Base-by-base conservation (phyloP, 1,284 basidiomycete genomes). In the Peniophora sp. region DNA sequence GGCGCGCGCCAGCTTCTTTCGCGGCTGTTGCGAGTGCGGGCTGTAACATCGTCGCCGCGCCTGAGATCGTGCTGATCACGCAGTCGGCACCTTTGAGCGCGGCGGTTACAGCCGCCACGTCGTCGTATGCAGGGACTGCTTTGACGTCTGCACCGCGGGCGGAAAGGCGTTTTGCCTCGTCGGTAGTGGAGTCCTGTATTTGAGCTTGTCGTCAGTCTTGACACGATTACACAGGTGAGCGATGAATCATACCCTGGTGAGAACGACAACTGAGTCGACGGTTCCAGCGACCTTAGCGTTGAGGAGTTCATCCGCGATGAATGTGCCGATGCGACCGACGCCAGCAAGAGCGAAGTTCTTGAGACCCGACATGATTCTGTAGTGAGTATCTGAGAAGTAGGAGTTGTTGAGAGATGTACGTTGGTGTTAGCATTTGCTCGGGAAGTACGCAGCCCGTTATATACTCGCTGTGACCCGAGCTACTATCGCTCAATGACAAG, bases 301-400 rank as follows among this genome's bases (percentile, higher is more conserved):
- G 37, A 63, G 48, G 3, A 63, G 47, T 24, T 59, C 60, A 15
- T 60, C 54, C 47, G 54, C 52, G 36, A 63, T 56, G 47, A 57
- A 58, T 14, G 41, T 34, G 10, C 61, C 62, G 41, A 62, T 43
- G n/a, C 55, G 54, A 17, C 62, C 62, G 2, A 55, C 58, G 14
- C 62, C 62, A 0, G 55, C 57, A 20, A 62, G 45, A 34, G 61
- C 57, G 43, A 63, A 62, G 10, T n/a, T 57, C 43, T 51, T 60
- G 56, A 53, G 61, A 34, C 55, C 50, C 27, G 60, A 61, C 60
- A 62, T 62, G 35, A 41, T n/a, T 41, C 20, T 41, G 23, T 6
- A 36, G 35, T 11, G n/a, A 36, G 35, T 36, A n/a, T n/a, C n/a
- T n/a, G n/a, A n/a, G n/a, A n/a, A n/a, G n/a, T n/a, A n/a, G n/a